Percentiles rank a stretch among this genome's conserved stretches.
Conservation (phyloP, 306 rosid genomes). For the Cicer chorassanicum region DNA sequence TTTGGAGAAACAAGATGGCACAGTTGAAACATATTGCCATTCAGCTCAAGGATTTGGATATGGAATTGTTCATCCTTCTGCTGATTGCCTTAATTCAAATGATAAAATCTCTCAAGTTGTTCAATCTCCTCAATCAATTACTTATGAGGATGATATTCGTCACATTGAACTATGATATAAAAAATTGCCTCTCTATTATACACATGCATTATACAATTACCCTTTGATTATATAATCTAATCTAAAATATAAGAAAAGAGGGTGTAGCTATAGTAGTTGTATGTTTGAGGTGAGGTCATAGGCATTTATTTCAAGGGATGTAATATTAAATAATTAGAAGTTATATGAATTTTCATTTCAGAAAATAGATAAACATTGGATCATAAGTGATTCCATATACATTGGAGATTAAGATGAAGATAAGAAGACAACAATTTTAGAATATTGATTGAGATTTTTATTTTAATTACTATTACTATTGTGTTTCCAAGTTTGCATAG, state of each 20-base stretch:
- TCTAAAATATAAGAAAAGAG: slow-evolving; percentile 38
- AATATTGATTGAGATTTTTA: slow-evolving; percentile 39
- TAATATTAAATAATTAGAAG: slow-evolving; percentile 37
- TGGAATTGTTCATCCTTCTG: slow-evolving; percentile 87
- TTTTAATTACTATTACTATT: slow-evolving; percentile 20
- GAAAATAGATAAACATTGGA: slow-evolving; percentile 29
- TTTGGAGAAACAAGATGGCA: slow-evolving; percentile 81
- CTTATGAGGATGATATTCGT: slow-evolving; percentile 46
- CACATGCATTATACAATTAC: slow-evolving; percentile 45
- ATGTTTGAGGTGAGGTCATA: slow-evolving; percentile 56
- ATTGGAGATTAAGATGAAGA: slow-evolving; percentile 41
- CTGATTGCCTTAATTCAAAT: slow-evolving; percentile 80
- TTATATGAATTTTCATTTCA: slow-evolving; percentile 35
- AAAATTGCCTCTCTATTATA: slow-evolving; percentile 1
- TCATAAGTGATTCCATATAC: neutral
- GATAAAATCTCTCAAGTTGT: slow-evolving; percentile 54
- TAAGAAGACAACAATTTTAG: slow-evolving; percentile 27
- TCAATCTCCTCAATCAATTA: slow-evolving; percentile 41
- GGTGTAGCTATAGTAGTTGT: slow-evolving; percentile 48
- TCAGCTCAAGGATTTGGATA: slow-evolving; percentile 87
- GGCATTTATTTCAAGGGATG: slow-evolving; percentile 40
- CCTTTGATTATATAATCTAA: neutral
- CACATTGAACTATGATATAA: slow-evolving; percentile 71
- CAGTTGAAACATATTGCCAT: slow-evolving; percentile 88
- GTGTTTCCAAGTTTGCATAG: slow-evolving; percentile 3